Evolutionary conservation across 2,329 filamentous ascomycete genomes (phyloP).

Genomic region (Hypoxylon sp.): DNA sequence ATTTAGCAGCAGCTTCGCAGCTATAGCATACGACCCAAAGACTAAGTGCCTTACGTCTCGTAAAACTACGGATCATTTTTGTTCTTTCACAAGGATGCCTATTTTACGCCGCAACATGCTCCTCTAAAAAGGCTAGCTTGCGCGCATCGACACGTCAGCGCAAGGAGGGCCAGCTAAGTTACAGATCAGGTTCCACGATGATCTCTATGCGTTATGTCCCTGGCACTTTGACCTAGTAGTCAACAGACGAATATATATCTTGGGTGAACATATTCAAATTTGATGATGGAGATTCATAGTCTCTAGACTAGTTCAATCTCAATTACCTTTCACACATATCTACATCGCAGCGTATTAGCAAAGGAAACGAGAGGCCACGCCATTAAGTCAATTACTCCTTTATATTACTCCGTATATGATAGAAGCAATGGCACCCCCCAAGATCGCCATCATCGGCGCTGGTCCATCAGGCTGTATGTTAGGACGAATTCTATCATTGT

Average conservation of each 20-base stretch:
- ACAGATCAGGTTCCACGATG: not conserved
- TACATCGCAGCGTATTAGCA: not conserved
- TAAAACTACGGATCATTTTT: not conserved
- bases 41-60: not conserved
- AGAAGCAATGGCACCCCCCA: slow-evolving; percentile 46
- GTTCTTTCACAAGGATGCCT: not conserved
- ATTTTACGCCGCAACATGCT: slow-evolving; percentile 16
- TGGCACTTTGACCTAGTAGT: not conserved
- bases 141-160: slow-evolving; percentile 28
- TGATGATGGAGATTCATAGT: not conserved
- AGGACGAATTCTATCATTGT: slow-evolving; percentile 66
- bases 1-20: slow-evolving; percentile 20
- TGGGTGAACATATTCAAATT: slow-evolving; percentile 3
- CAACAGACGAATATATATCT: slow-evolving; percentile 17
- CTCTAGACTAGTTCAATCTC: not conserved
- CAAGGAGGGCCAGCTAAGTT: slow-evolving; percentile 7
- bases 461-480: slow-evolving; percentile 66
- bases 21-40: slow-evolving; percentile 5
- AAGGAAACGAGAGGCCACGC: not conserved
- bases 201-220: not conserved
- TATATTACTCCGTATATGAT: not conserved
- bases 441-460: slow-evolving; percentile 65
- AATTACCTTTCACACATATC: not conserved
- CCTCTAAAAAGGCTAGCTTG: slow-evolving; percentile 9
- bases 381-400: not conserved